Base-by-base conservation (phyloP, 1,139 yeast genomes). In the Spencermartinsiella ligniputridi region DNA sequence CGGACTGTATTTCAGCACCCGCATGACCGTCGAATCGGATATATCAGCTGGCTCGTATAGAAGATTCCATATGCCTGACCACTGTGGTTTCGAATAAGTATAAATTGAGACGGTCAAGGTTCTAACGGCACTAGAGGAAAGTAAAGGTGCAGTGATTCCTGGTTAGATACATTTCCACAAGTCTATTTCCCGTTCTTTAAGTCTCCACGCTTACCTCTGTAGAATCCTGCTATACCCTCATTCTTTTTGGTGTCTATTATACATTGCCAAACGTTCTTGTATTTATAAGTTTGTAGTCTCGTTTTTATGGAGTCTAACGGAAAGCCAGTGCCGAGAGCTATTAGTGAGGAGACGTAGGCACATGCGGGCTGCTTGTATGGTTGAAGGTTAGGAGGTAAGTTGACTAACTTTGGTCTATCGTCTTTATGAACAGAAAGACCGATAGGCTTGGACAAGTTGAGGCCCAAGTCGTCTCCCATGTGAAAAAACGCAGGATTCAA, bases 281-380 rank as follows among this genome's bases (percentile, higher is more conserved):
- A 86, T 39, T 75, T 72, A 62, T 85, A 84, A 0, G 95, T 83
- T 61, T 88, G 96, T 78, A 85, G 81, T 51, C 96, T 67, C 0
- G 95, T 86, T 62, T 88, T 88, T 46, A 88, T 72, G 9, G 95
- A 83, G 60, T 88, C 96, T 40, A 88, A 63, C 0, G 96, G 96
- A 58, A 81, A 87, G 8, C 94, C 95, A n/a, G 79, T 72, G 4
- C 79, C 71, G 0, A 90, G 83, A 12, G 92, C 76, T 12, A 77
- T 65, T 41, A 83, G 64, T 0, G 94, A 82, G 1, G 95, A 74
- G 3, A 49, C 67, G 55, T 80, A 82, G 2, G 90, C 83, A 45
- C 82, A 58, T 2, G 80, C 64, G 13, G 81, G 75, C 1, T 81
- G 71, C 46, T 79, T 69, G 63, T 77, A 80, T 1, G 88, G 85